Evolutionary conservation across 306 rosid genomes (phyloP), one percentile per base, ranked within the genome.

Genomic region (Astragalus glycyphyllos): DNA sequence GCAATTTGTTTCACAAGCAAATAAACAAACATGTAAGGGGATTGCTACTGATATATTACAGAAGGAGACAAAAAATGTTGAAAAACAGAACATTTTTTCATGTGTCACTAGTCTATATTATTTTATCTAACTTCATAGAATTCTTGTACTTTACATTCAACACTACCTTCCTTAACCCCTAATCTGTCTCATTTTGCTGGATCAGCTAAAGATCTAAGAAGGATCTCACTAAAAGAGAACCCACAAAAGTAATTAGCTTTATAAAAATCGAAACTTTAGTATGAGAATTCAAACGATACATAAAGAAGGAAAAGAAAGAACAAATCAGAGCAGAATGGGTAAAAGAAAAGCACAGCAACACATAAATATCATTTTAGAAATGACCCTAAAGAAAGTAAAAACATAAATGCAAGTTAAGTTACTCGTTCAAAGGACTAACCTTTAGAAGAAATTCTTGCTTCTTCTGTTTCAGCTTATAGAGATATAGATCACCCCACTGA

Each of bases 171-270:
- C 62, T 23, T 29, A 61, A 34, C 4, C 58, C 47, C 73, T 31
- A 61, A 68, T 48, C 58, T 9, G 44, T 57, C 8, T 72, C 6
- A 1, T 29, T 80, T 59, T 40, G 59, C 58, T 61, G 55, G 73
- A 72, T 83, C 74, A 54, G 72, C 56, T 48, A 65, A 75, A 69
- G 79, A 82, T 76, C 82, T 38, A 74, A 15, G 57, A 38, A 12
- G 38, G 61, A 50, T 15, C 23, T 14, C 60, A 17, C 46, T 3
- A 53, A 44, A 65, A 38, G 69, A 61, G 68, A 40, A 32, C 38
- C 68, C 68, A 40, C 6, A 60, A 15, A 60, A 60, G 51, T 40
- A 40, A 40, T 23, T 11, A 56, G 20, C 11, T 50, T 31, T 2
- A 53, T 37, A 63, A 68, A 65, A 46, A n/a, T 26, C 11, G 61